phyloP scores from a whole-genome alignment of 768 basidiomycete genomes.

The Phaeolepiota aurea region DNA sequence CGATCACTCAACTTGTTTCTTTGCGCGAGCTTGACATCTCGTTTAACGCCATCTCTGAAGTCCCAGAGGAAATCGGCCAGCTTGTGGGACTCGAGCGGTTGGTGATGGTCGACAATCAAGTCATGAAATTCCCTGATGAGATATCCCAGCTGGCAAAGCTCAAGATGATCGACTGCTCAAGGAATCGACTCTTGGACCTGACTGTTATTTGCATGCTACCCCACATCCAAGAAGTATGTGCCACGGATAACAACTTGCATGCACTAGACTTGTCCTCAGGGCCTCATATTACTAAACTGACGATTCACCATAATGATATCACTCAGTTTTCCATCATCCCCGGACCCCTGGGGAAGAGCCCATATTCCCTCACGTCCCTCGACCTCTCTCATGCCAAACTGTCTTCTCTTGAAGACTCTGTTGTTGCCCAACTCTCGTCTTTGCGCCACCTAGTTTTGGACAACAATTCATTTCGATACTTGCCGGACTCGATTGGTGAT shows the following conservation, averaged over 20 bases:
- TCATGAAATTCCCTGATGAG: slow-evolving; percentile 62
- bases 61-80: slow-evolving; percentile 74
- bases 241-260: slow-evolving; percentile 80
- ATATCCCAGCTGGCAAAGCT: slow-evolving; percentile 51
- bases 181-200: slow-evolving; percentile 79
- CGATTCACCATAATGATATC: slow-evolving; percentile 85
- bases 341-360: slow-evolving; percentile 30
- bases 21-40: slow-evolving; percentile 88
- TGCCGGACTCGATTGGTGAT: slow-evolving; percentile 79
- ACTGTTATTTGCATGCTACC: slow-evolving; percentile 62
- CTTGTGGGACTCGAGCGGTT: slow-evolving; percentile 64
- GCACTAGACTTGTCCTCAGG: slow-evolving; percentile 75
- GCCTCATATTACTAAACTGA: slow-evolving; percentile 52
- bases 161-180: slow-evolving; percentile 69
- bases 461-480: slow-evolving; percentile 76
- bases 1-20: slow-evolving; percentile 63
- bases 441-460: slow-evolving; percentile 70
- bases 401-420: slow-evolving; percentile 68
- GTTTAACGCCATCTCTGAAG: slow-evolving; percentile 79
- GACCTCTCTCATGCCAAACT: slow-evolving; percentile 88
- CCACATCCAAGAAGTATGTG: slow-evolving; percentile 53
- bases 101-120: slow-evolving; percentile 79
- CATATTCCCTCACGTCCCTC: slow-evolving; percentile 62
- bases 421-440: slow-evolving; percentile 63
- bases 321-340: slow-evolving; percentile 63